Base-by-base conservation (phyloP, 164 flowering plant species). In the Aristolochia fimbriata region DNA sequence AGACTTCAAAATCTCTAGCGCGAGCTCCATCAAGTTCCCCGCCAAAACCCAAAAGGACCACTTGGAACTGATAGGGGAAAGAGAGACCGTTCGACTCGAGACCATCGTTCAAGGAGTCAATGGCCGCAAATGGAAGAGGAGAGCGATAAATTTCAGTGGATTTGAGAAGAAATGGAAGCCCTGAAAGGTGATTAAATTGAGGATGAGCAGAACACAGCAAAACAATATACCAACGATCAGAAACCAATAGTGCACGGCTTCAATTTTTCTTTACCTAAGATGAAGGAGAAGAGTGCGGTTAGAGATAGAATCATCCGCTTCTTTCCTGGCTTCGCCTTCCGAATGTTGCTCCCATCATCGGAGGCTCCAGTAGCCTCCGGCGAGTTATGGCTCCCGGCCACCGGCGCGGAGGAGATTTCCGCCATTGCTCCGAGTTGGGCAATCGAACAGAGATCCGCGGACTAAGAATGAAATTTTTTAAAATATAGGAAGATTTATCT, bases 61-160 rank as follows among this genome's bases (percentile, higher is more conserved):
- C 87, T 14, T 73, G 94, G 49, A 93, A 90, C 16, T 65, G 77
- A 60, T 88, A 90, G 6, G 96, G 96, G 57, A 93, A 80, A 23
- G 33, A 45, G 41, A 90, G 23, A 0, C 79, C 77, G 20, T 54
- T 65, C 31, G 85, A 75, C 22, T 80, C 78, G n/a, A 86, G 64
- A 1, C 62, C 64, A 46, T 60, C 47, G 1, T 84, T 77, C 20
- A 93, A 73, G 6, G 72, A 64, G 61, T 92, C 87, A 33, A 93
- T 90, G 27, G 80, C 85, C 1, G 51, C 64, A 62, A 88, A 93
- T 0, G 97, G 99, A 17, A 93, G 78, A 9, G 97, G 85, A 2
- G 96, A 80, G 20, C 97, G 79, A 73, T 90, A 90, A 61, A 93
- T 90, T 70, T 86, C 97, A 1, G 87, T 73, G 9, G 99, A 78